Conservation (phyloP, 306 rosid genomes). For the Lathyrus oleraceus region DNA sequence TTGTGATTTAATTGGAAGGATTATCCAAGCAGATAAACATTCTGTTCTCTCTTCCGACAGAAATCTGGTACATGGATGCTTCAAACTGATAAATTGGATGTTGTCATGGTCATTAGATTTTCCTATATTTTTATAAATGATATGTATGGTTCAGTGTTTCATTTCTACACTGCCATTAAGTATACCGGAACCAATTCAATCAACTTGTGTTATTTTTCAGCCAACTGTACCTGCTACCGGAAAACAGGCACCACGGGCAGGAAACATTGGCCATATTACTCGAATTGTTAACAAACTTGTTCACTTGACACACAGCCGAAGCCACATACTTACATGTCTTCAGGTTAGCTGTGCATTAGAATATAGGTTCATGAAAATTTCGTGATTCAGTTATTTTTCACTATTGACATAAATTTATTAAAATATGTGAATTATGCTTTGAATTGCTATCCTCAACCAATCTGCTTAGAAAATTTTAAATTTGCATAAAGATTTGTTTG, state of each 20-base stretch:
- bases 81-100: slow-evolving; percentile 38
- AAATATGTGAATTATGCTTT: slow-evolving; percentile 6
- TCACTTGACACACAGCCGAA: slow-evolving; percentile 67
- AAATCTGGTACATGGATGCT: slow-evolving; percentile 56
- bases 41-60: slow-evolving; percentile 58
- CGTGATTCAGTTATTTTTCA: slow-evolving; percentile 11
- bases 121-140: slow-evolving; percentile 19
- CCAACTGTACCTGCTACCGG: slow-evolving; percentile 72
- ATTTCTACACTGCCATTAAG: background rate
- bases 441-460: slow-evolving; percentile 21
- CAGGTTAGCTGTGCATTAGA: slow-evolving; percentile 56
- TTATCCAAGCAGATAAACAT: slow-evolving; percentile 72
- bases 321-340: slow-evolving; percentile 62
- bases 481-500: slow-evolving; percentile 11
- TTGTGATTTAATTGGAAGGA: slow-evolving; percentile 78
- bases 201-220: slow-evolving; percentile 50
- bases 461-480: background rate
- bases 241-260: slow-evolving; percentile 68
- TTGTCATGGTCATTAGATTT: slow-evolving; percentile 20
- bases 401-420: background rate
- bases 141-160: slow-evolving; percentile 10
- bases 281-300: slow-evolving; percentile 76
- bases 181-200: slow-evolving; percentile 21
- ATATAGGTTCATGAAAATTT: background rate
- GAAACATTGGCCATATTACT: slow-evolving; percentile 89